Conservation (phyloP, 2,329 filamentous ascomycete species). For the Ampelomyces quisqualis region DNA sequence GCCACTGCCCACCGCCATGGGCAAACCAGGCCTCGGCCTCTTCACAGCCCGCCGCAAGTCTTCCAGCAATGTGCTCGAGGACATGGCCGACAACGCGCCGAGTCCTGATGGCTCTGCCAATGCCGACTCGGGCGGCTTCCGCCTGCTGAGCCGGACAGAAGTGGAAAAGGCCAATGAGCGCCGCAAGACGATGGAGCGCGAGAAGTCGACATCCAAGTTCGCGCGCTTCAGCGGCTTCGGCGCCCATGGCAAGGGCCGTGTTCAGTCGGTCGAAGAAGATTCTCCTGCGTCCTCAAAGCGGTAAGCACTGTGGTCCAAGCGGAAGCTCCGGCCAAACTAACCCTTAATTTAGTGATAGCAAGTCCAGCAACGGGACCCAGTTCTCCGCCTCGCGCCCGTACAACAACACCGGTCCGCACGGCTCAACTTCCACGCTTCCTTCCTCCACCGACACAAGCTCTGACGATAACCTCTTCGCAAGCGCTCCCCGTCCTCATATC, state of each 20-base stretch:
- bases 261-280: conserved; percentile 41
- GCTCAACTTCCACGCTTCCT: conserved; percentile 44
- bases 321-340: conserved; percentile 32
- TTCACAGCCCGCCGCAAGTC: conserved; percentile 43
- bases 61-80: conserved; percentile 39
- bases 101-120: conserved; percentile 24
- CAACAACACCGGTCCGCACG: conserved; percentile 39
- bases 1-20: no score
- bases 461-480: conserved; percentile 42
- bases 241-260: conserved; percentile 32
- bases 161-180: conserved; percentile 30
- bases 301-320: conserved; percentile 29
- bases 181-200: conserved; percentile 33
- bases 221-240: conserved; percentile 39
- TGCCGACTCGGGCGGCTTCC: conserved; percentile 34
- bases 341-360: conserved; percentile 40
- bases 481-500: conserved; percentile 33
- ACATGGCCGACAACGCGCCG: conserved; percentile 16
- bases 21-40: conserved; percentile 35
- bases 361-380: conserved; percentile 45
- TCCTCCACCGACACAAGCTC: conserved; percentile 44
- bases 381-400: conserved; percentile 39
- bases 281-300: conserved; percentile 41
- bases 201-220: conserved; percentile 35
- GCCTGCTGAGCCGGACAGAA: conserved; percentile 38